phyloP scores from a whole-genome alignment of 495 filamentous ascomycete species.

The Trichocladium antarcticum region DNA sequence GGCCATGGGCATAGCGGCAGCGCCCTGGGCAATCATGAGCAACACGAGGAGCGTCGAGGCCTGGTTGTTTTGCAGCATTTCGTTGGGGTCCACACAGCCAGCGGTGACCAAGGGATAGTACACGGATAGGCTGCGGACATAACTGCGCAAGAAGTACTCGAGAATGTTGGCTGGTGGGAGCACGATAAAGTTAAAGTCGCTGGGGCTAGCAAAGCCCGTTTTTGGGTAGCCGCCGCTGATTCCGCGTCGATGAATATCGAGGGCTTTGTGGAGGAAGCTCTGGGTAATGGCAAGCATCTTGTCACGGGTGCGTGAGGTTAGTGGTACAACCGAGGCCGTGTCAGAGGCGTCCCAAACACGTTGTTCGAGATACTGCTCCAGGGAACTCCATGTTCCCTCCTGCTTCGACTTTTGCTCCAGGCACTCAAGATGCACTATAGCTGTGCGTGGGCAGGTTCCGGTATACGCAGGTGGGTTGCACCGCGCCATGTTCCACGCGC shows the following conservation, averaged over 20 bases:
- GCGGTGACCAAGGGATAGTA: conserved; percentile 46
- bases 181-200: conserved; percentile 44
- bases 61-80: conserved; percentile 47
- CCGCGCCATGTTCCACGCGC: conserved; percentile 46
- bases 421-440: conserved; percentile 46
- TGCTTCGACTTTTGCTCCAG: conserved; percentile 47
- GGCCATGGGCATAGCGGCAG: conserved; percentile 43
- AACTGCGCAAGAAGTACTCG: conserved; percentile 50
- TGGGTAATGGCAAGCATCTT: conserved; percentile 54
- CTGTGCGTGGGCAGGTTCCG: conserved; percentile 44
- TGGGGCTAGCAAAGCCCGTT: conserved; percentile 28
- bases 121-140: conserved; percentile 45
- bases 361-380: conserved; percentile 32
- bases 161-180: conserved; percentile 48
- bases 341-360: conserved; percentile 30
- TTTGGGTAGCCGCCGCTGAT: conserved; percentile 22
- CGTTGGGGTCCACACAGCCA: conserved; percentile 47
- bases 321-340: conserved; percentile 36
- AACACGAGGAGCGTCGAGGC: conserved; percentile 48
- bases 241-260: conserved; percentile 45
- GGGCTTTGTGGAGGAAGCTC: conserved; percentile 50
- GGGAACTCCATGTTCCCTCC: conserved; percentile 36
- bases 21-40: conserved; percentile 56
- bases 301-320: conserved; percentile 45
- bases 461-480: conserved; percentile 44